A percentile compares a stretch with the other conserved stretches of the same genome.
Evolutionary conservation across 73 alveolate species (phyloP).

Genomic region (Paramecium primaurelia): DNA sequence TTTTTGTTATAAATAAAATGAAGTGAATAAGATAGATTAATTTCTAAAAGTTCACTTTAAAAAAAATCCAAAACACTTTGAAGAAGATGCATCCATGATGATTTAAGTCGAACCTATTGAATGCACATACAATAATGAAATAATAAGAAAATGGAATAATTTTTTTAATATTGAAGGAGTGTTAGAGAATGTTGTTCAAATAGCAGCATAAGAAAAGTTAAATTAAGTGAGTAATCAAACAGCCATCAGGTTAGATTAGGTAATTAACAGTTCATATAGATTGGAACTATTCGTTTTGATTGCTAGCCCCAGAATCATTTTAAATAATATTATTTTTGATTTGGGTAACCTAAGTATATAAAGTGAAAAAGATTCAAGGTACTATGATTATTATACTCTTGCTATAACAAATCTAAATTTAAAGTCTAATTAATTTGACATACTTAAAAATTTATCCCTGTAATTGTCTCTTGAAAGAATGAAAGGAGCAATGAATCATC

Average conservation of each 20-base stretch:
- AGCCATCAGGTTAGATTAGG: neutral
- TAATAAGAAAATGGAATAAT: slow-evolving; percentile 40
- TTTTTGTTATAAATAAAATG: neutral
- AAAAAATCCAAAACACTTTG: neutral
- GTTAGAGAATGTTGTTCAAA: slow-evolving; percentile 25
- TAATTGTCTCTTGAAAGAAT: neutral
- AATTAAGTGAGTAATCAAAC: neutral
- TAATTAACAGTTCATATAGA: neutral
- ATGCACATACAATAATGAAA: slow-evolving; percentile 18
- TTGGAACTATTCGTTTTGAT: neutral
- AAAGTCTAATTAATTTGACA: neutral
- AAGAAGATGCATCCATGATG: slow-evolving; percentile 49
- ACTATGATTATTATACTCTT: neutral
- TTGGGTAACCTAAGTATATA: neutral
- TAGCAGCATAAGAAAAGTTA: neutral
- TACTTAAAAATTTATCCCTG: neutral
- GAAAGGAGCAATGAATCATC: neutral
- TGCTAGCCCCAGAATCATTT: neutral
- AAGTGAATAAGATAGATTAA: neutral
- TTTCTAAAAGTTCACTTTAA: slow-evolving; percentile 38
- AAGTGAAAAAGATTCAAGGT: neutral
- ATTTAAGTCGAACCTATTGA: slow-evolving; percentile 52
- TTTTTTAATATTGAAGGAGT: slow-evolving; percentile 44
- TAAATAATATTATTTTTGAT: neutral
- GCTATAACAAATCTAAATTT: neutral